phyloP scores from a whole-genome alignment of 2,329 filamentous ascomycete species.

The Colletotrichum viniferum region DNA sequence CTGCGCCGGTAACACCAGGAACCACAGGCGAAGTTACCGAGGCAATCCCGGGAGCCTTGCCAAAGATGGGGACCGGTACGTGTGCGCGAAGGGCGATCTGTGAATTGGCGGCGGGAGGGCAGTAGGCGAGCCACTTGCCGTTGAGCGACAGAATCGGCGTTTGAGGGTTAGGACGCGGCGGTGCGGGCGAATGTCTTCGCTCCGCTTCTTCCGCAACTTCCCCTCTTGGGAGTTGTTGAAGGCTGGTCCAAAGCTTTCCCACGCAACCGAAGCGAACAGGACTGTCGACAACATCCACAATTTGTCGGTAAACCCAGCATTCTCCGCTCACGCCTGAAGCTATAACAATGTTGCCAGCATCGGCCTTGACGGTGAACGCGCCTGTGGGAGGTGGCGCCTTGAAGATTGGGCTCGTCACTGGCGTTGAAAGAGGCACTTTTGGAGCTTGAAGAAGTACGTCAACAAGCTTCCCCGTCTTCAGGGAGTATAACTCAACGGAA shows the following conservation, averaged over 20 bases:
- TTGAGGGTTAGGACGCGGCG: slow-evolving; percentile 51
- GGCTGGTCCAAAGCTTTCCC: slow-evolving; percentile 89
- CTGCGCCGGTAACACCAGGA: slow-evolving; percentile 67
- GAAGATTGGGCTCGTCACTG: slow-evolving; percentile 67
- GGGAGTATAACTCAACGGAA: slow-evolving; percentile 85
- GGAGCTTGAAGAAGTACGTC: slow-evolving; percentile 76
- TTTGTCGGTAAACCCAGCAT: slow-evolving; percentile 75
- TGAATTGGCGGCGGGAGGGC: slow-evolving; percentile 73
- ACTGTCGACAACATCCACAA: slow-evolving; percentile 44
- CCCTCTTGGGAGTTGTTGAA: slow-evolving; percentile 65
- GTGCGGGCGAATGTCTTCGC: slow-evolving; percentile 37
- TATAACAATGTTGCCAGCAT: slow-evolving; percentile 73
- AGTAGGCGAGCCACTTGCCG: slow-evolving; percentile 79
- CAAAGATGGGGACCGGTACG: slow-evolving; percentile 59
- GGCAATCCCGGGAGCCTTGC: slow-evolving; percentile 59
- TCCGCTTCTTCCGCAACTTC: slow-evolving; percentile 53
- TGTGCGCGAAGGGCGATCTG: slow-evolving; percentile 71
- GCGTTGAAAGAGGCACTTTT: slow-evolving; percentile 61
- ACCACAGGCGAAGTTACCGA: slow-evolving; percentile 72
- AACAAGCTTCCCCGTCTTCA: slow-evolving; percentile 74
- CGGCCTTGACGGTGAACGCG: slow-evolving; percentile 74
- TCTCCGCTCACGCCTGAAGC: slow-evolving; percentile 86
- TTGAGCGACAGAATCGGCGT: slow-evolving; percentile 72
- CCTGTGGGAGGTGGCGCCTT: slow-evolving; percentile 73
- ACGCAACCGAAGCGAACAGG: slow-evolving; percentile 65